Percentiles rank a stretch among this genome's conserved stretches.
These are phyloP conservation scores for Ophiostoma montium DNA, from an alignment of 2,329 filamentous ascomycete species.

Conservation along the genomic window DNA sequence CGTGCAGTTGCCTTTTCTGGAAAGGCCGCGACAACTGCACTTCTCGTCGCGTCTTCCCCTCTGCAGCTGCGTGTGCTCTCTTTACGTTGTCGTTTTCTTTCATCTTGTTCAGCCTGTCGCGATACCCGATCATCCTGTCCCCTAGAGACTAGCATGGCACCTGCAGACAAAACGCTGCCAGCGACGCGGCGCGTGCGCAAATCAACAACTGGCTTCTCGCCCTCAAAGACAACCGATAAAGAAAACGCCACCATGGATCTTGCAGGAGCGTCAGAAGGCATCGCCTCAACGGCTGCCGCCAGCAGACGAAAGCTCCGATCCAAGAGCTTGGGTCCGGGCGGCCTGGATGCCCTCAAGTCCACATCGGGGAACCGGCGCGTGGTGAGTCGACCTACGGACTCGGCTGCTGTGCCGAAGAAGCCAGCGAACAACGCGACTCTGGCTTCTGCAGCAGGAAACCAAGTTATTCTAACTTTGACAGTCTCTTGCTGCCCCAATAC, in stretches of 20 bases:
- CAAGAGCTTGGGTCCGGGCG: constrained; percentile 91
- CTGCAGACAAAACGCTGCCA: constrained; percentile 35
- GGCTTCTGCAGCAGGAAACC: constrained; percentile 19
- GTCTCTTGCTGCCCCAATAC: constrained; percentile 40
- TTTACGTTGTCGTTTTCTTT: background rate
- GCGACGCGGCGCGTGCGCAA: constrained; percentile 49
- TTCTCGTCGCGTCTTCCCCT: background rate
- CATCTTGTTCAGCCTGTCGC: background rate
- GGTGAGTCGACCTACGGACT: too few species aligned
- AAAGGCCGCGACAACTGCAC: background rate
- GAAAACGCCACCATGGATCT: constrained; percentile 65
- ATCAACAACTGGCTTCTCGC: constrained; percentile 51
- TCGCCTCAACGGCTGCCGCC: constrained; percentile 30
- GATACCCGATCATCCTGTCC: background rate
- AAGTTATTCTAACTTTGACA: constrained; percentile 15
- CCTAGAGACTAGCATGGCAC: constrained; percentile 21
- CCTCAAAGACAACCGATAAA: constrained; percentile 47
- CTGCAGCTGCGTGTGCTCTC: background rate
- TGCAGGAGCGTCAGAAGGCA: constrained; percentile 19
- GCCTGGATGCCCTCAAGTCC: constrained; percentile 67
- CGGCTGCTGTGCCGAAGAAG: too few species aligned
- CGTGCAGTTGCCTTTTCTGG: background rate
- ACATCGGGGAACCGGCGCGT: constrained; percentile 65
- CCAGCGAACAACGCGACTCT: background rate
- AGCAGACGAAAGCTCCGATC: constrained; percentile 64